These are phyloP conservation scores for Pseudogymnoascus sp. DNA, from an alignment of 2,329 filamentous ascomycete species.

Conservation along the genomic window DNA sequence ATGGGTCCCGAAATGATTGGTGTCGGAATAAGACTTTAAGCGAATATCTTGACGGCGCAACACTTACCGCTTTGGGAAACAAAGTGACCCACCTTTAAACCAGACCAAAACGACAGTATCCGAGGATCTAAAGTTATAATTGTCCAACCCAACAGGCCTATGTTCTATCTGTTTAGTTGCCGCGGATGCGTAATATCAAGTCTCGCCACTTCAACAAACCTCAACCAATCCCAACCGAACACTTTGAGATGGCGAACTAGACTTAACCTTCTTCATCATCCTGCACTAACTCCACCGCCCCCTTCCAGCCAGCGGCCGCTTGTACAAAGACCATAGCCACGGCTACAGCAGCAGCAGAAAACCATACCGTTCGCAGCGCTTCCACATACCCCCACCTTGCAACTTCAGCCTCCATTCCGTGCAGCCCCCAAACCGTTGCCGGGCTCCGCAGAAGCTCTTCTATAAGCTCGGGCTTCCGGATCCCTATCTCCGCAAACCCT, in stretches of 20 bases:
- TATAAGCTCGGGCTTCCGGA: conserved; percentile 36
- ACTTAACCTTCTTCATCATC: neutral
- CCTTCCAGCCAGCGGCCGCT: conserved; percentile 49
- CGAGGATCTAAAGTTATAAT: neutral
- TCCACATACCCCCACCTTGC: conserved; percentile 46
- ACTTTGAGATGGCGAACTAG: neutral
- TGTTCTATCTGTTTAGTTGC: neutral
- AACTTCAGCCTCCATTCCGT: conserved; percentile 40
- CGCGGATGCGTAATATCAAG: neutral
- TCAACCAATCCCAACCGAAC: neutral
- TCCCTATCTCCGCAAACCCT: conserved; percentile 28
- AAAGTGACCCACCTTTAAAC: neutral
- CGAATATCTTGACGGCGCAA: neutral
- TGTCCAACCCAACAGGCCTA: neutral
- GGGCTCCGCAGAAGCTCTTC: conserved; percentile 51
- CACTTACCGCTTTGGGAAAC: neutral
- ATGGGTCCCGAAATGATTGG: neutral
- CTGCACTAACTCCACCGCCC: conserved; percentile 19
- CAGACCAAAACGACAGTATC: neutral
- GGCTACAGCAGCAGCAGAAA: conserved; percentile 42
- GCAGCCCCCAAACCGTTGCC: conserved; percentile 41
- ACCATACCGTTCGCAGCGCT: conserved; percentile 44
- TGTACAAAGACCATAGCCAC: conserved; percentile 43
- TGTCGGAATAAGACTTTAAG: neutral
- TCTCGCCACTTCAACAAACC: neutral